A percentile compares a stretch with the other conserved stretches of the same genome.
Conservation (phyloP, 352 stramenopile species). For the Globisporangium rhizosaccharum region DNA sequence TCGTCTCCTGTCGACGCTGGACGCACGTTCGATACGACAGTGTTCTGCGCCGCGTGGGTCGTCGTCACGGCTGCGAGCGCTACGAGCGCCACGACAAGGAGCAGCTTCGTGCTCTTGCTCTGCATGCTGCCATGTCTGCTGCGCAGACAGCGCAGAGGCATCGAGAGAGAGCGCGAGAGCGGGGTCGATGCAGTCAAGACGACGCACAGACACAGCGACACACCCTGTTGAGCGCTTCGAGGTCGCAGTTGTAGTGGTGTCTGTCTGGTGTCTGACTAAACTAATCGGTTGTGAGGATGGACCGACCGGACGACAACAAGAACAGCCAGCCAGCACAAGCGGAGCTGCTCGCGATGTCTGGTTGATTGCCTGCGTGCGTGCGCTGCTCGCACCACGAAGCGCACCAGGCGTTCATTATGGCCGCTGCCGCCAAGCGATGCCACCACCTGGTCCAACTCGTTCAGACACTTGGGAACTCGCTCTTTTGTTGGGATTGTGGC, state of each 20-base stretch:
- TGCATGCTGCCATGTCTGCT: slow-evolving; percentile 3
- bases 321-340: background rate
- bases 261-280: background rate
- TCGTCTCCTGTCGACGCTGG: background rate
- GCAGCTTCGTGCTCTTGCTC: background rate
- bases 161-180: background rate
- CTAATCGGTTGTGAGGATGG: background rate
- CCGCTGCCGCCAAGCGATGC: no score
- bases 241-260: background rate
- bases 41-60: background rate
- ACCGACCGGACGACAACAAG: background rate
- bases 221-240: background rate
- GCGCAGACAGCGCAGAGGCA: background rate
- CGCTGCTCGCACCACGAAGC: no score
- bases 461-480: no score
- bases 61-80: background rate
- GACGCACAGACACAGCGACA: background rate
- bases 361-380: background rate
- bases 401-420: no score
- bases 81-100: background rate
- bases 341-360: background rate
- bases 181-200: background rate
- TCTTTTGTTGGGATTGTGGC: no score
- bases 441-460: no score
- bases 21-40: slow-evolving; percentile 7